Evolutionary conservation across 2,329 filamentous ascomycete species (phyloP).

Genomic region (Fusarium luffae): DNA sequence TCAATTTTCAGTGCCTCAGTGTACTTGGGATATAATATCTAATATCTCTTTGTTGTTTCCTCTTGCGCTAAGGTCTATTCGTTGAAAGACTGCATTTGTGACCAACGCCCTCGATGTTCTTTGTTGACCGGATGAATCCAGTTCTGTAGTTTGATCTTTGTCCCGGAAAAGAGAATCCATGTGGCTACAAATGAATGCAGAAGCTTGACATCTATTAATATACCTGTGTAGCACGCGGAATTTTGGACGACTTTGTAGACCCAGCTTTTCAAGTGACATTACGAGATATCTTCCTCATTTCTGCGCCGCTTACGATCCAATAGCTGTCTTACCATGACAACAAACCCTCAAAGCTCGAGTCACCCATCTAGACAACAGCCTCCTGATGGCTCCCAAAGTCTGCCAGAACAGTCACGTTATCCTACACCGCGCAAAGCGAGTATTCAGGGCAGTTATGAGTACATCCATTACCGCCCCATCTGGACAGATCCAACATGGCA

Average conservation of each 20-base stretch:
- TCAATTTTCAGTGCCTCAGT: neutral
- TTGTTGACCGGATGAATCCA: neutral
- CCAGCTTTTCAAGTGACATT: neutral
- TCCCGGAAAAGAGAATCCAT: neutral
- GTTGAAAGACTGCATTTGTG: neutral
- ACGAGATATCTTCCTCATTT: neutral
- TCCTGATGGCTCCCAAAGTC: neutral
- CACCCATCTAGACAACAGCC: neutral
- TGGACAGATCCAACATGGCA: conserved; percentile 48
- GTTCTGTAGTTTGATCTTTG: neutral
- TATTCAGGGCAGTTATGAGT: conserved; percentile 8
- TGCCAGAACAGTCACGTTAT: neutral
- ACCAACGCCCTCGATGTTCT: neutral
- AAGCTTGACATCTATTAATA: neutral
- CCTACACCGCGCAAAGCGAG: neutral
- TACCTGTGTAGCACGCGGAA: neutral
- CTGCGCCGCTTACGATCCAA: neutral
- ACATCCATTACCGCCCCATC: conserved; percentile 36
- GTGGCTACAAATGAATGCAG: neutral
- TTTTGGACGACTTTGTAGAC: neutral
- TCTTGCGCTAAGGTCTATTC: neutral
- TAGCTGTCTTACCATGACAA: conserved; percentile 6
- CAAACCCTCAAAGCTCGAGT: neutral
- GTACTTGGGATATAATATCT: neutral
- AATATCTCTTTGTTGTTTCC: conserved; percentile 12